Evolutionary conservation across 495 filamentous ascomycete genomes (phyloP), one percentile per base, ranked within the genome.

Genomic region (Aspergillus bertholletiae): DNA sequence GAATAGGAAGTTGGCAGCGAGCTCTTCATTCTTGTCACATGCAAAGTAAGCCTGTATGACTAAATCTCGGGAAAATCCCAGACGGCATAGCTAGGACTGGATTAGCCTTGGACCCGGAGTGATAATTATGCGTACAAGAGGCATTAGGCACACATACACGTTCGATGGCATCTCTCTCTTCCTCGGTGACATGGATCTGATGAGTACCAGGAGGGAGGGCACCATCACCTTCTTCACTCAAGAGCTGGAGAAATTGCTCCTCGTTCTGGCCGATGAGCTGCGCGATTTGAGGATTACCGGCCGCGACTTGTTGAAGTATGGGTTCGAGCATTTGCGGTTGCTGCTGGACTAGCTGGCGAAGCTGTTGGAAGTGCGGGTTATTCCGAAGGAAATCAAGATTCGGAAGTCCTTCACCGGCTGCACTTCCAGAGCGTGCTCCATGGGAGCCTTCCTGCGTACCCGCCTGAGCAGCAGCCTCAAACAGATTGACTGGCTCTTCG

Each of bases 11-110:
- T 98, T 98, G 27, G 94, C 94, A 3, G 94, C 92, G 32, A 97
- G 77, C 68, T 98, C 94, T 72, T 98, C 94, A 70, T 98, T 97
- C 80, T 97, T 98, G 73, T 98, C 94, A 70, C 94, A 98, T 7
- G 94, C 94, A 68, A 98, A 97, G 75, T 97, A 98, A 12, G 94
- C 94, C 76, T 98, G 94, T 66, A 98, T 96, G 40, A 93, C 95
- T 59, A 88, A 81, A 62, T 97, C 93, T 26, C 92, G 86, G 49
- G 92, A 83, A 69, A 98, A 98, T 11, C 94, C 94, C 26, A 98
- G 84, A 52, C 85, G 85, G 69, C 89, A 93, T 58, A 98, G 78
- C 91, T 96, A 53, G 35, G n/a, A 11, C 20, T 76, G 63, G 77
- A 77, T 70, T 49, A 74, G 68, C 22, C 47, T 23, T 46, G 26